Conservation (phyloP, 495 filamentous ascomycete genomes). For the Lophium mytilinum region DNA sequence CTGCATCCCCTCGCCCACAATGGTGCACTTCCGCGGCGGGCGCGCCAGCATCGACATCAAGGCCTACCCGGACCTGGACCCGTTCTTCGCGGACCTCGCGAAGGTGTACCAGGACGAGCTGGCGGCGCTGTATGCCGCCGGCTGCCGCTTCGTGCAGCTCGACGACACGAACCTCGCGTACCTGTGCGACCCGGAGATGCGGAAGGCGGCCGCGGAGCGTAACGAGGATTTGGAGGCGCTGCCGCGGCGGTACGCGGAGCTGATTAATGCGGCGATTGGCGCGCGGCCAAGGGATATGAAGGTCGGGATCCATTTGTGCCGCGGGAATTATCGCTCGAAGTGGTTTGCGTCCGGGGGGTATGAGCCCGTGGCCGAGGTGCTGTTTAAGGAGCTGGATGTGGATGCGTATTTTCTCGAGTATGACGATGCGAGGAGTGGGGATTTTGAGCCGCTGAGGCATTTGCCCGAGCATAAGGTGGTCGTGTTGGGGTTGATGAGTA, state of each 20-base stretch:
- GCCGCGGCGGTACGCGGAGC: slow-evolving; percentile 29
- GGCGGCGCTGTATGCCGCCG: slow-evolving; percentile 29
- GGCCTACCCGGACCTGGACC: slow-evolving; percentile 27
- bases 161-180: slow-evolving; percentile 37
- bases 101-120: slow-evolving; percentile 33
- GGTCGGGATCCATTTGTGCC: slow-evolving; percentile 35
- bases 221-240: slow-evolving; percentile 31
- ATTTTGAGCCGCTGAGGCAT: slow-evolving; percentile 33
- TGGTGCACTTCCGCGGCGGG: slow-evolving; percentile 31
- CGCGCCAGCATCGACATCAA: slow-evolving; percentile 22
- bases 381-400: slow-evolving; percentile 35
- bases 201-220: slow-evolving; percentile 24
- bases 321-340: slow-evolving; percentile 27
- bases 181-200: slow-evolving; percentile 34
- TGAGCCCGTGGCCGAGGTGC: slow-evolving; percentile 33
- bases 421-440: slow-evolving; percentile 34
- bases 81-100: slow-evolving; percentile 34
- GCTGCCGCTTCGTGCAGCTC: slow-evolving; percentile 33
- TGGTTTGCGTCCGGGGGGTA: slow-evolving; percentile 34
- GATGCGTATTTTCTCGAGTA: slow-evolving; percentile 38
- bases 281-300: slow-evolving; percentile 32
- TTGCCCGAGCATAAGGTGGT: slow-evolving; percentile 34
- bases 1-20: slow-evolving; percentile 25
- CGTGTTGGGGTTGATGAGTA: slow-evolving; percentile 32
- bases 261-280: slow-evolving; percentile 33